Conservation (phyloP, 805 yeast genomes). For the Yamadazyma akitaensis region DNA sequence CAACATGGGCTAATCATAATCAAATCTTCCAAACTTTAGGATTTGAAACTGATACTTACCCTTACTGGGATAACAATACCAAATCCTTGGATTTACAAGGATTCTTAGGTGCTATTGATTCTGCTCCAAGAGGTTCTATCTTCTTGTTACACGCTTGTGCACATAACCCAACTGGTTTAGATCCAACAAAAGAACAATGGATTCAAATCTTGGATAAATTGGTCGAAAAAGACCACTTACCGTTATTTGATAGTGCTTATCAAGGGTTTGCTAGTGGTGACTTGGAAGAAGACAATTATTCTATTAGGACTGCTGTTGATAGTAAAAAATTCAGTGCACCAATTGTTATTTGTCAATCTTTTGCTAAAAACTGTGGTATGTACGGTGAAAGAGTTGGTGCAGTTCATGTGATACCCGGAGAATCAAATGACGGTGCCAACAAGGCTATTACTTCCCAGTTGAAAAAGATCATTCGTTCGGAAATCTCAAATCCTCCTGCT, state of each 20-base stretch:
- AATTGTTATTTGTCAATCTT: constrained; percentile 80
- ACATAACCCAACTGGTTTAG: constrained; percentile 97
- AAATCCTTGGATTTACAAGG: constrained; percentile 73
- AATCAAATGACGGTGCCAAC: constrained; percentile 35
- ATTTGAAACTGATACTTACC: constrained; percentile 63
- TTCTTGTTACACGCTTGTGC: constrained; percentile 93
- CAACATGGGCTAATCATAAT: constrained; percentile 98
- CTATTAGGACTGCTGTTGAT: constrained; percentile 63
- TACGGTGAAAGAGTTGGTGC: constrained; percentile 98
- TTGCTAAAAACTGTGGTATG: constrained; percentile 95
- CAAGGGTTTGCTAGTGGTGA: constrained; percentile 96
- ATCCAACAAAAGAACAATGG: constrained; percentile 87
- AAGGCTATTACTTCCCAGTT: constrained; percentile 72
- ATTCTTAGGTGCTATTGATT: constrained; percentile 55
- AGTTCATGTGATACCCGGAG: constrained; percentile 67
- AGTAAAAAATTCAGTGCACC: constrained; percentile 27
- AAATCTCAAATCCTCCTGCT: constrained; percentile 91
- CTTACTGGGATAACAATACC: constrained; percentile 78
- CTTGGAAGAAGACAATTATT: constrained; percentile 77
- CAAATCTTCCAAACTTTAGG: constrained; percentile 77
- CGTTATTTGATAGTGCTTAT: constrained; percentile 90
- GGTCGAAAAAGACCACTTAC: constrained; percentile 62
- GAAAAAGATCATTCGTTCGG: constrained; percentile 71
- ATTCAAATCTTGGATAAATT: constrained; percentile 58
- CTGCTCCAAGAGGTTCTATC: constrained; percentile 72